A percentile compares a stretch with the other conserved stretches of the same genome.
phyloP scores from a whole-genome alignment of 257 asterid species.

The Capsicum chinense region DNA sequence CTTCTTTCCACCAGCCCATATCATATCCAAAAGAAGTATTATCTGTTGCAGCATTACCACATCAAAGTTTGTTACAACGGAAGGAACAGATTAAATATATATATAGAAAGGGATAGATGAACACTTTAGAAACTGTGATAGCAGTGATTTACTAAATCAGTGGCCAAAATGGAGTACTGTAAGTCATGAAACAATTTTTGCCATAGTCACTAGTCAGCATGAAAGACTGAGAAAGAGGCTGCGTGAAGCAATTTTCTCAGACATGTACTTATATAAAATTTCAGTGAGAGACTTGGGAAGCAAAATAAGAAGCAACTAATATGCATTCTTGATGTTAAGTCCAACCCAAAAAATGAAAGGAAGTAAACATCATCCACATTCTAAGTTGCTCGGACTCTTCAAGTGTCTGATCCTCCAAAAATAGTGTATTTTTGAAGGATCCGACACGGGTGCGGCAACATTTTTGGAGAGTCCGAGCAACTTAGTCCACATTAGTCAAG shows the following conservation, averaged over 20 bases:
- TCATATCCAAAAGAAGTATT: conserved; percentile 69
- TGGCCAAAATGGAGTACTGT: neutral
- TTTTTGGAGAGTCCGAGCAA: too few relatives aligned
- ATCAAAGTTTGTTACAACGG: conserved; percentile 2
- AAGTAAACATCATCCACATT: neutral
- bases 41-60: conserved; percentile 47
- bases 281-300: neutral
- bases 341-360: neutral
- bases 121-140: neutral
- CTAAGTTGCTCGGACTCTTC: too few relatives aligned
- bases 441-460: too few relatives aligned
- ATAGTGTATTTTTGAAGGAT: too few relatives aligned
- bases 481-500: neutral
- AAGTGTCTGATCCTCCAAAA: too few relatives aligned
- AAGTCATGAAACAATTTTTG: neutral
- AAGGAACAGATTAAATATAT: neutral
- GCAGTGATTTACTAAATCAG: conserved; percentile 10
- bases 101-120: neutral
- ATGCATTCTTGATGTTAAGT: neutral
- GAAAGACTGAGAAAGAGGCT: neutral
- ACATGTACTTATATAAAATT: neutral
- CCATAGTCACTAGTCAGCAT: neutral
- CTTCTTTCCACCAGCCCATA: conserved; percentile 99
- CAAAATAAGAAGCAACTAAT: neutral
- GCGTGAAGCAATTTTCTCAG: neutral